Evolutionary conservation across 805 yeast species (phyloP), one percentile per base, ranked within the genome.

Genomic region (Wickerhamomyces mucosus): DNA sequence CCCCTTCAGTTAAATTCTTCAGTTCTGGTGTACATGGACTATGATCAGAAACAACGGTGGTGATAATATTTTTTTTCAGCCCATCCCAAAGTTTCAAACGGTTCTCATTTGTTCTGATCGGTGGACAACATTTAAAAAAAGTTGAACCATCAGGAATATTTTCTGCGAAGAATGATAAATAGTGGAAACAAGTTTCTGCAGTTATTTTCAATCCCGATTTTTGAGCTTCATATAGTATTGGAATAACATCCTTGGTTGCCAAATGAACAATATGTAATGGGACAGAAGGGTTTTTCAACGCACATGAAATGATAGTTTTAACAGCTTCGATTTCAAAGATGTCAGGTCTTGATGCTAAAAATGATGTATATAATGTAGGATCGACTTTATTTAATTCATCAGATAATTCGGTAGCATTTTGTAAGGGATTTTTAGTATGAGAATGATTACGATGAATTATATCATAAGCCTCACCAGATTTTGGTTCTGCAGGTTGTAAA

Each of bases 131-230:
- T 57, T 88, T 88, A 67, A 69, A 84, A 48, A 78, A 83, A 5
- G 96, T 88, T 11, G 78, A 75, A 32, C 83, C 73, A 45, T 75
- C 69, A 14, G 85, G 77, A 33, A 88, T 84, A 16, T 65, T 63
- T 50, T 88, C 96, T 4, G 95, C 82, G 4, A 69, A 65, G 27
- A 88, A 63, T 3, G 89, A 69, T 32, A 88, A 63, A 55, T 88
- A 88, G 53, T 88, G 97, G 71, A 86, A 88, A 55, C 97, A 88
- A 0, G 97, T 89, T 54, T 88, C 97, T 2, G 86, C 95, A 0
- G 92, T 63, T 31, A 88, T 64, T 6, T 15, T 15, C 7, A 23
- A 12, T 20, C 82, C 83, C 0, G 67, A 66, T 26, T 56, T 56
- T 12, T 49, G 44, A 4, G 96, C 96, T 14, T 72, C 64, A 25